Conservation (phyloP, 257 asterid genomes). For the Solanum habrochaites region DNA sequence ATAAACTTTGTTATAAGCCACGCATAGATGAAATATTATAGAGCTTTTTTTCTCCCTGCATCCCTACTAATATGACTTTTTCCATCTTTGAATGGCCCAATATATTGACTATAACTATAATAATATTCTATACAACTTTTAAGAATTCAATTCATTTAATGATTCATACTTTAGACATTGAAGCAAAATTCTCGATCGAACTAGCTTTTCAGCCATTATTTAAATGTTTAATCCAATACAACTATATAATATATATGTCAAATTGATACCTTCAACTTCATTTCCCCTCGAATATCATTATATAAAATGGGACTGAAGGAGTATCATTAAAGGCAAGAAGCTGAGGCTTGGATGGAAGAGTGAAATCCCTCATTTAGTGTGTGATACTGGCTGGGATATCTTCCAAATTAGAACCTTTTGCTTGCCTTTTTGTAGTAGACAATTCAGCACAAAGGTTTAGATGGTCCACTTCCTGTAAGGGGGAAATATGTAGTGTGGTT, state of each 20-base stretch:
- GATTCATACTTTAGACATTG: background rate
- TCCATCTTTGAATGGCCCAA: background rate
- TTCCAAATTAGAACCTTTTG: background rate
- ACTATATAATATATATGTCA: background rate
- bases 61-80: background rate
- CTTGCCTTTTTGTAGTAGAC: background rate
- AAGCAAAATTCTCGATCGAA: background rate
- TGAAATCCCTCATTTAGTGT: background rate
- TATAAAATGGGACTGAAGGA: background rate
- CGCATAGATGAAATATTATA: background rate
- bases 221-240: background rate
- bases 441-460: background rate
- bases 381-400: background rate
- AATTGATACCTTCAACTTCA: background rate
- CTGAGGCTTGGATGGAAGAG: background rate
- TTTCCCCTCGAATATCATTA: background rate
- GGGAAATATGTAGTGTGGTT: background rate
- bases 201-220: background rate
- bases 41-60: background rate
- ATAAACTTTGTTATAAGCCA: background rate
- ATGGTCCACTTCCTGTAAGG: background rate
- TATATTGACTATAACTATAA: background rate
- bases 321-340: background rate
- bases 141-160: background rate
- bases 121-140: background rate